Evolutionary conservation across 345 rosid genomes (phyloP), one percentile per base, ranked within the genome.

Genomic region (Geranium brycei): DNA sequence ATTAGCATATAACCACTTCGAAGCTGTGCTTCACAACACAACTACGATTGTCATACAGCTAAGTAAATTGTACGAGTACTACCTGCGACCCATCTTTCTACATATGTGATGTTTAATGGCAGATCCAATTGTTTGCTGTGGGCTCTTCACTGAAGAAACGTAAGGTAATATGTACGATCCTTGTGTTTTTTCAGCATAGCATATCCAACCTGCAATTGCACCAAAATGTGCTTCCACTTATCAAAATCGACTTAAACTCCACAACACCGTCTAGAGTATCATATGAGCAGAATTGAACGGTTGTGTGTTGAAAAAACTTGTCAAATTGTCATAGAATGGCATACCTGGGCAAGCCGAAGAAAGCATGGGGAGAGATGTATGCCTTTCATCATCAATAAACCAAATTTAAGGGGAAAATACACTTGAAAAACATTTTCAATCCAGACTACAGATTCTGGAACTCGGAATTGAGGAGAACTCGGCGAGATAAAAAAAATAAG

Each of bases 341-440:
- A 64, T n/a, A 93, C 96, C 99, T 71, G 99, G 99, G 71, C 97
- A 93, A 3, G 99, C 86, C 0, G 96, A 93, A 18, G 97, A 80
- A 65, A 93, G 85, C 86, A 93, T 74, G 62, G 99, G 99, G 0
- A 93, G 70, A 51, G 79, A 71, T 28, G 73, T 40, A 47, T 78
- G 64, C 61, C 35, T 73, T 40, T 75, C 83, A 63, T 69, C 81
- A 63, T 68, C 75, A 40, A 10, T 8, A 3, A 38, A n/a, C 19
- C 19, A n/a, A n/a, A n/a, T n/a, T n/a, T n/a, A n/a, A n/a, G n/a
- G n/a, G n/a, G n/a, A n/a, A n/a, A n/a, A n/a, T n/a, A n/a, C n/a
- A n/a, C n/a, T n/a, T n/a, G n/a, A n/a, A n/a, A n/a, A n/a, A n/a
- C n/a, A n/a, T n/a, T n/a, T n/a, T n/a, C n/a, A n/a, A n/a, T n/a